Evolutionary conservation across 352 stramenopile genomes (phyloP).

Genomic region (Globisporangium spiculum): DNA sequence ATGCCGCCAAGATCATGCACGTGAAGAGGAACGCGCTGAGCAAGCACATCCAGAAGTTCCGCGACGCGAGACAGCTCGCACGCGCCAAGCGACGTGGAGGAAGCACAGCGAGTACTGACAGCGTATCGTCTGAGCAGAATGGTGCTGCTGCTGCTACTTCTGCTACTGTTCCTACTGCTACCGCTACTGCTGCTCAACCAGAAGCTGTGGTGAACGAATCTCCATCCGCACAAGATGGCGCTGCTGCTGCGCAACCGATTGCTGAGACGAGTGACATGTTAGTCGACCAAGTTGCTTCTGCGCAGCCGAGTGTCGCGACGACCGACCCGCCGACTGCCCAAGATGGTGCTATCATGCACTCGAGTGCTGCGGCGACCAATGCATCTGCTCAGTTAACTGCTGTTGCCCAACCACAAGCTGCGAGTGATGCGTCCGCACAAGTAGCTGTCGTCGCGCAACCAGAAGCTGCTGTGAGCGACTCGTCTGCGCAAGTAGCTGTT

Average conservation of each 20-base stretch:
- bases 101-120: neutral
- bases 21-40: conserved; percentile 12
- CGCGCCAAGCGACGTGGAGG: neutral
- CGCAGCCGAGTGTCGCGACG: neutral
- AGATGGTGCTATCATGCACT: neutral
- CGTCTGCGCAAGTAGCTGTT: neutral
- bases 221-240: neutral
- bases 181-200: neutral
- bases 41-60: conserved; percentile 15
- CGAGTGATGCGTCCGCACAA: neutral
- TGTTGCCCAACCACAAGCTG: neutral
- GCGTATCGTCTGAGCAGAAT: neutral
- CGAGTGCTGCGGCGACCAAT: neutral
- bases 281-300: neutral
- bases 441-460: neutral
- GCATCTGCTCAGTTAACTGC: neutral
- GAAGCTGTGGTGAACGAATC: neutral
- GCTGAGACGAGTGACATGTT: neutral
- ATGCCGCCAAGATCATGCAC: conserved; percentile 13
- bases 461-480: neutral
- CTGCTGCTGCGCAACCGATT: neutral
- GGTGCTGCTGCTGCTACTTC: neutral
- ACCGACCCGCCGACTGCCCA: neutral
- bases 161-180: no score
- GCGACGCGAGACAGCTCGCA: conserved; percentile 6